These are phyloP conservation scores for Austroboletus festivus DNA, from an alignment of 768 basidiomycete genomes.

Conservation along the genomic window DNA sequence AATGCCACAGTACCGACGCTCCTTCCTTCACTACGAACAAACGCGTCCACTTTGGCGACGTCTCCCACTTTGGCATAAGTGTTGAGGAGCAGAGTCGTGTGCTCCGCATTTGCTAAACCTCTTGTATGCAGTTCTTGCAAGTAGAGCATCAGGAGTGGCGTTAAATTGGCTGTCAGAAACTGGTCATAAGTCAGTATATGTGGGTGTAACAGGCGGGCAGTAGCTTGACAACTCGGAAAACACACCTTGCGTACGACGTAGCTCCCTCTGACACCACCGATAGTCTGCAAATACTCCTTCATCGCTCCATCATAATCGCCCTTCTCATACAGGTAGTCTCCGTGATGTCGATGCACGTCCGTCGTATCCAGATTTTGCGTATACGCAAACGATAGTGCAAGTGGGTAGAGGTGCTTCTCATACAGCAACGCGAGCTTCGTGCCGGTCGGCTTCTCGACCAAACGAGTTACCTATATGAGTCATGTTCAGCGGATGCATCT, in stretches of 20 bases:
- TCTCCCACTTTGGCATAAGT: conserved; percentile 98
- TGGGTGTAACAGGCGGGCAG: not conserved
- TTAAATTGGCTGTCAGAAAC: conserved; percentile 96
- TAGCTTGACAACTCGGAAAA: not conserved
- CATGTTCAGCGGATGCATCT: not conserved
- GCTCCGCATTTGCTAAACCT: conserved; percentile 90
- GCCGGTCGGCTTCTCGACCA: conserved; percentile 76
- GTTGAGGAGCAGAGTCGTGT: conserved; percentile 94
- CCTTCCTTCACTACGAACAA: conserved; percentile 84
- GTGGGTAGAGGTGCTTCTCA: conserved; percentile 67
- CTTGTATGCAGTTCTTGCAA: conserved; percentile 91
- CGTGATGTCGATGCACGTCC: conserved; percentile 87
- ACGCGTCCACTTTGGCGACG: conserved; percentile 79
- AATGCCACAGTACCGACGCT: conserved; percentile 28
- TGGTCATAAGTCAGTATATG: conserved; percentile 30
- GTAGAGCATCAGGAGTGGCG: conserved; percentile 92
- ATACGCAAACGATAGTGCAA: conserved; percentile 81
- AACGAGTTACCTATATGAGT: conserved; percentile 50
- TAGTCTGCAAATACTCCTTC: conserved; percentile 87
- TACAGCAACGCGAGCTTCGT: conserved; percentile 88
- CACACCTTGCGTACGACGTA: conserved; percentile 94
- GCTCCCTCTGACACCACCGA: conserved; percentile 86
- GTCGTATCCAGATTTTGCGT: conserved; percentile 80
- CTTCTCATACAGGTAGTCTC: conserved; percentile 87
- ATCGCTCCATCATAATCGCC: conserved; percentile 92